phyloP scores from a whole-genome alignment of 2,329 filamentous ascomycete genomes.

The Exophiala bonariae region DNA sequence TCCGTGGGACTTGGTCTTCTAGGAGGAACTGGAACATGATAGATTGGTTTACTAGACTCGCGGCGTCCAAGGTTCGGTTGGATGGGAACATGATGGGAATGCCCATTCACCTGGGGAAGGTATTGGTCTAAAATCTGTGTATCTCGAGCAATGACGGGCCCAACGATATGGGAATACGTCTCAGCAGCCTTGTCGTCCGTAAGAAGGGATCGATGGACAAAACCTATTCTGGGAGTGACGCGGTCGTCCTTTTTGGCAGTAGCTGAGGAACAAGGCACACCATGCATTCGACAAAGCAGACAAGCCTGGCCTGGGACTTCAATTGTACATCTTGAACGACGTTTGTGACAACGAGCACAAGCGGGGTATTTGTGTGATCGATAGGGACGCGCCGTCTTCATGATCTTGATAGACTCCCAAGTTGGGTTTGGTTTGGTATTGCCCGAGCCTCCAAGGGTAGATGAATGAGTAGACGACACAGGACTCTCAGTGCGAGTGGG shows the following conservation, averaged over 20 bases:
- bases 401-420: constrained; percentile 1
- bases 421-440: neutral
- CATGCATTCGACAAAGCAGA: constrained; percentile 59
- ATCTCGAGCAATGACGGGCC: constrained; percentile 60
- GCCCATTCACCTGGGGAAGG: constrained; percentile 43
- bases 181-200: constrained; percentile 19
- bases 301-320: constrained; percentile 55
- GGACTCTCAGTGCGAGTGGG: too few species aligned
- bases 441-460: too few species aligned
- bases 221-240: constrained; percentile 25
- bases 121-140: constrained; percentile 63
- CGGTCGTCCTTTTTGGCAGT: constrained; percentile 34
- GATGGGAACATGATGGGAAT: constrained; percentile 24
- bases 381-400: constrained; percentile 51
- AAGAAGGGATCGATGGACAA: constrained; percentile 24
- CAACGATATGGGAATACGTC: constrained; percentile 53
- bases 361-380: constrained; percentile 63
- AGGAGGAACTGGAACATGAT: constrained; percentile 37
- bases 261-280: constrained; percentile 58
- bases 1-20: constrained; percentile 38
- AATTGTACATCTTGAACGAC: constrained; percentile 63
- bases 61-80: constrained; percentile 35
- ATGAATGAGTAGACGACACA: too few species aligned
- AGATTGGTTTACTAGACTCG: constrained; percentile 39
- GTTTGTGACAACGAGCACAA: constrained; percentile 59